phyloP scores from a whole-genome alignment of 148 eudicot species.

The Rhododendron henanense region DNA sequence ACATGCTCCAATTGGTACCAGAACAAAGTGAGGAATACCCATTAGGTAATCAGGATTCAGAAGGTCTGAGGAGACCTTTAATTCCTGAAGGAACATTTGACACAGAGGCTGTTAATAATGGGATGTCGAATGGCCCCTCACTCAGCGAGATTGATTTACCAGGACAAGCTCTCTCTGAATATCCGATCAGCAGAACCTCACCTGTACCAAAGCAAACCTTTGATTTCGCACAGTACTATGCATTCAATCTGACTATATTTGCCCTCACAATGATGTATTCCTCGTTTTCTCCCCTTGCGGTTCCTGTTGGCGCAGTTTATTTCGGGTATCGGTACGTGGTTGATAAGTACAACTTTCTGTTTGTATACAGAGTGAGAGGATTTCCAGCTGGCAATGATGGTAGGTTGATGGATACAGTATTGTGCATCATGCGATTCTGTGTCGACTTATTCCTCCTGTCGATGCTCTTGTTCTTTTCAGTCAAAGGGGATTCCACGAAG shows the following conservation, averaged over 20 bases:
- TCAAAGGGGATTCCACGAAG: constrained; percentile 84
- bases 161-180: constrained; percentile 74
- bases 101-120: constrained; percentile 29
- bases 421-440: constrained; percentile 84
- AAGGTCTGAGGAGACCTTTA: constrained; percentile 60
- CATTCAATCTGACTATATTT: constrained; percentile 91
- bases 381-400: constrained; percentile 98
- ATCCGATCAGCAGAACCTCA: constrained; percentile 82
- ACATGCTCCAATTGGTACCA: constrained; percentile 93
- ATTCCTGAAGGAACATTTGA: constrained; percentile 54
- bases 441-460: constrained; percentile 80
- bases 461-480: constrained; percentile 85
- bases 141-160: constrained; percentile 51
- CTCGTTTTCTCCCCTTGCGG: constrained; percentile 82
- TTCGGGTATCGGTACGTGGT: constrained; percentile 92
- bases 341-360: constrained; percentile 96
- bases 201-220: constrained; percentile 86
- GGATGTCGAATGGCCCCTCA: constrained; percentile 15
- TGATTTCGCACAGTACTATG: constrained; percentile 95
- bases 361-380: constrained; percentile 87
- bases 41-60: constrained; percentile 48
- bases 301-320: constrained; percentile 90
- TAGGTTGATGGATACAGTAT: constrained; percentile 81
- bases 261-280: constrained; percentile 91
- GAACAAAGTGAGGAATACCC: constrained; percentile 71